Evolutionary conservation across 352 stramenopile species (phyloP).

Genomic region (Globisporangium solare): DNA sequence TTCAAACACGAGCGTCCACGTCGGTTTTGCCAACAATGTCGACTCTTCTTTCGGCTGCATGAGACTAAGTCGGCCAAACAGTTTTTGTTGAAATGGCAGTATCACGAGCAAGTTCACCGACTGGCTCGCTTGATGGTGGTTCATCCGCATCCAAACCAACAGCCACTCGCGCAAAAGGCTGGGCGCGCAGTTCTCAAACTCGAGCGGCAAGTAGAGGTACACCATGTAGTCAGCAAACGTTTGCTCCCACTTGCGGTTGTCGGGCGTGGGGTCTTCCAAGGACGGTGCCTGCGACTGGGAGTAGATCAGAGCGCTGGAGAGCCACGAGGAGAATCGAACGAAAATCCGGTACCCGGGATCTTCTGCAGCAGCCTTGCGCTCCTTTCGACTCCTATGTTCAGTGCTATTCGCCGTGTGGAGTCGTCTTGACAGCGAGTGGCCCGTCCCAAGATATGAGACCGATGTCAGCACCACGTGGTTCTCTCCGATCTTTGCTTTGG

Average conservation of each 20-base stretch:
- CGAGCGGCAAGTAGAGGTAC: slow-evolving; percentile 50
- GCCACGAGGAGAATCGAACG: slow-evolving; percentile 10
- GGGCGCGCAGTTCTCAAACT: slow-evolving; percentile 33
- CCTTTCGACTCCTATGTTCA: neutral
- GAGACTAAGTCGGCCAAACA: slow-evolving; percentile 32
- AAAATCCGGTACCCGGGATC: neutral
- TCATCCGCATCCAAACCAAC: slow-evolving; percentile 37
- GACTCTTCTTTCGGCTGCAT: slow-evolving; percentile 1
- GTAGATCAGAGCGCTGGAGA: slow-evolving; percentile 17
- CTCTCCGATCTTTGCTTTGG: neutral
- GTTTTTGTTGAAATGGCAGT: slow-evolving; percentile 45
- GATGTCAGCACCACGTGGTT: neutral
- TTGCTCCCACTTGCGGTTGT: slow-evolving; percentile 28
- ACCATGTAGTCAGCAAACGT: slow-evolving; percentile 35
- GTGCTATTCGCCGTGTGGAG: neutral
- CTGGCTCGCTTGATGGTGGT: slow-evolving; percentile 18
- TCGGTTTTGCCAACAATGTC: neutral
- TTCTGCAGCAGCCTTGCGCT: too few relatives aligned
- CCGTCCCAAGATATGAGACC: neutral
- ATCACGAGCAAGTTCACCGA: slow-evolving; percentile 19
- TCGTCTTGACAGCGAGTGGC: neutral
- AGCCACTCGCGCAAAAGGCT: slow-evolving; percentile 40
- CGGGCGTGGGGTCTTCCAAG: neutral
- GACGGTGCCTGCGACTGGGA: slow-evolving; percentile 13
- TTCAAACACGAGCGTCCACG: slow-evolving; percentile 29